Evolutionary conservation across 257 asterid genomes (phyloP), one percentile per base, ranked within the genome.

Genomic region (Fraxinus quadrangulata): DNA sequence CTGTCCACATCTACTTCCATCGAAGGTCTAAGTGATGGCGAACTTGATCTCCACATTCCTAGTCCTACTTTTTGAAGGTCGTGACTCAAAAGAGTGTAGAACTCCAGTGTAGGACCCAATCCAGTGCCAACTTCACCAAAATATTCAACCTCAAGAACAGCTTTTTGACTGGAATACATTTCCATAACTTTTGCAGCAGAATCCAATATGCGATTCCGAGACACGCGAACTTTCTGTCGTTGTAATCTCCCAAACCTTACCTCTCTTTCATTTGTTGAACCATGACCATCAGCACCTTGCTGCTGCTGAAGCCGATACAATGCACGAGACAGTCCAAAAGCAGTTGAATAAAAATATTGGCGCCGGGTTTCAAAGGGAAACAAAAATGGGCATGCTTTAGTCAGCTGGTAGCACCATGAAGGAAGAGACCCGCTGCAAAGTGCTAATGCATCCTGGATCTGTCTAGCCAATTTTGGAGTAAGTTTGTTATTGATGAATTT

Each of bases 91-190:
- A 96, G 97, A 11, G 99, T 96, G 85, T 92, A 96, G 80, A 96
- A 96, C 87, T 94, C 99, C 71, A 96, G 89, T 34, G 99, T 96
- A 10, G 99, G 99, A 17, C 99, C 99, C 87, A 96, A 85, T 19
- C 99, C 99, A 39, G 98, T 92, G 72, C 99, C 99, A 81, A 96
- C 99, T 87, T 96, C 99, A 67, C 98, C 99, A 84, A 96, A 96
- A 90, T 96, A 96, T 83, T 96, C 99, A 69, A 94, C 98, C 87
- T 94, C 98, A 12, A 96, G 97, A 79, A 96, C 97, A 83, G 99
- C 97, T 83, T 93, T 96, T 83, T 96, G 97, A 86, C 97, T 92
- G 67, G 96, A 92, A 84, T 94, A 96, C 99, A 96, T 89, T 82
- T 96, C 98, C 99, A 96, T 96, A 69, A 96, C 99, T 81, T 96